Evolutionary conservation across 345 rosid species (phyloP).

Genomic region (Camelina neglecta): DNA sequence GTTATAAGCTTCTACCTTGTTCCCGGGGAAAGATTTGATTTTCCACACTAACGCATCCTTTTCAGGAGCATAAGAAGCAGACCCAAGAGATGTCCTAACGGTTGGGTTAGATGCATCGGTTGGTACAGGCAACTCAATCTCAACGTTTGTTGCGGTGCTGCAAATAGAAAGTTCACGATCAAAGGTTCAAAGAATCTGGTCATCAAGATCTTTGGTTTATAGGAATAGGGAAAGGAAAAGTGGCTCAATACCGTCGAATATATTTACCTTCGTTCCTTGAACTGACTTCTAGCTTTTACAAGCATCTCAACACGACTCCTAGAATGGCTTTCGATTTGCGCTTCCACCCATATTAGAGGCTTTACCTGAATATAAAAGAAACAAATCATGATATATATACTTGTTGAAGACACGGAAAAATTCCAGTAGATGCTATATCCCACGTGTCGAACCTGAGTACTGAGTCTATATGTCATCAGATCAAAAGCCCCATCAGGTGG

Average conservation of each 20-base stretch:
- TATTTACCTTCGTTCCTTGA: conserved; percentile 88
- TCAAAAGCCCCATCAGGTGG: conserved; percentile 99
- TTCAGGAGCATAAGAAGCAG: conserved; percentile 89
- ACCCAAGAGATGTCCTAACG: conserved; percentile 90
- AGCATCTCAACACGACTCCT: conserved; percentile 89
- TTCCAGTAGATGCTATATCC: neutral
- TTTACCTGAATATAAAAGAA: conserved; percentile 60
- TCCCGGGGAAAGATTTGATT: conserved; percentile 78
- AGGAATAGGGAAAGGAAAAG: conserved; percentile 20
- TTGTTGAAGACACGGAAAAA: neutral
- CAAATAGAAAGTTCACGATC: conserved; percentile 52
- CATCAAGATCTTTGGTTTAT: conserved; percentile 15
- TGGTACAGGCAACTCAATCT: conserved; percentile 76
- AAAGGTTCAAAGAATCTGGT: conserved; percentile 75
- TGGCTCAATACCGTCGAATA: neutral
- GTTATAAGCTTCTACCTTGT: conserved; percentile 59
- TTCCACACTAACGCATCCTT: conserved; percentile 79
- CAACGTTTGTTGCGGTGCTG: conserved; percentile 72
- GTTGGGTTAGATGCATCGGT: conserved; percentile 90
- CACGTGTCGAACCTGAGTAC: conserved; percentile 73
- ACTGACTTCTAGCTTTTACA: conserved; percentile 92
- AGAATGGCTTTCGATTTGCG: conserved; percentile 88
- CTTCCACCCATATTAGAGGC: conserved; percentile 96
- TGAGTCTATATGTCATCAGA: conserved; percentile 96
- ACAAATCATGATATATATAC: neutral